These are phyloP conservation scores for Ciborinia camelliae DNA, from an alignment of 2,329 filamentous ascomycete genomes.

Conservation along the genomic window DNA sequence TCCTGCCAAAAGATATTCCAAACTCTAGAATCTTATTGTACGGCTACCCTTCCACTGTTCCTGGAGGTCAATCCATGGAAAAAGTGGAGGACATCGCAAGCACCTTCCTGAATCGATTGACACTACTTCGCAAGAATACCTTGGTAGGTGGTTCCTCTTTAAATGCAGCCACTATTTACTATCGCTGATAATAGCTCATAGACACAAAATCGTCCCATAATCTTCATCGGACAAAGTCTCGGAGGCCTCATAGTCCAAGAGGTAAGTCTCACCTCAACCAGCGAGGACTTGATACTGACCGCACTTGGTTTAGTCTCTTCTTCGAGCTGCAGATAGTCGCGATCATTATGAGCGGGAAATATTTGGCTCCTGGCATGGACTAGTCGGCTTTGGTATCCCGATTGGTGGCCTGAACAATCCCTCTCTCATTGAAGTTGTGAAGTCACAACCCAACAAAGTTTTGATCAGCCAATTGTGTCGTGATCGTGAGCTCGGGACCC, in stretches of 20 bases:
- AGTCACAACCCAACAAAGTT: conserved; percentile 16
- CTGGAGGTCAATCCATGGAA: conserved; percentile 9
- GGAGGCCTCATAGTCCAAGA: conserved; percentile 15
- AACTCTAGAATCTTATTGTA: conserved; percentile 3
- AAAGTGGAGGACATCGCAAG: conserved; percentile 1
- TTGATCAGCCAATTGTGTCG: conserved; percentile 10
- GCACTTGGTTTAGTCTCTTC: neutral
- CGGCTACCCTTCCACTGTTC: conserved; percentile 8
- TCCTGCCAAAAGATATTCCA: conserved; percentile 15
- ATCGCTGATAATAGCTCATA: neutral
- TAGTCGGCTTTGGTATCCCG: conserved; percentile 17
- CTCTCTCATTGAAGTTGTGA: conserved; percentile 10
- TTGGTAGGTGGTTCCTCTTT: neutral
- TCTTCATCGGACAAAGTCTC: conserved; percentile 19
- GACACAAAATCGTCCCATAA: conserved; percentile 13
- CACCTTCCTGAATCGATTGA: conserved; percentile 10
- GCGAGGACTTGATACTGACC: neutral
- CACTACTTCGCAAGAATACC: neutral
- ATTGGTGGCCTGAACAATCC: conserved; percentile 11
- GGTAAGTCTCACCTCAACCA: neutral
- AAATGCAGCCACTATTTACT: too few relatives aligned
- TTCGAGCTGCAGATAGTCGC: neutral
- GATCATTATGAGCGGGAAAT: neutral
- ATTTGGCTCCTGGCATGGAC: conserved; percentile 9
- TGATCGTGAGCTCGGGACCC: conserved; percentile 1